Evolutionary conservation across 2,329 filamentous ascomycete genomes (phyloP).

Genomic region (Calonectria honghensis): DNA sequence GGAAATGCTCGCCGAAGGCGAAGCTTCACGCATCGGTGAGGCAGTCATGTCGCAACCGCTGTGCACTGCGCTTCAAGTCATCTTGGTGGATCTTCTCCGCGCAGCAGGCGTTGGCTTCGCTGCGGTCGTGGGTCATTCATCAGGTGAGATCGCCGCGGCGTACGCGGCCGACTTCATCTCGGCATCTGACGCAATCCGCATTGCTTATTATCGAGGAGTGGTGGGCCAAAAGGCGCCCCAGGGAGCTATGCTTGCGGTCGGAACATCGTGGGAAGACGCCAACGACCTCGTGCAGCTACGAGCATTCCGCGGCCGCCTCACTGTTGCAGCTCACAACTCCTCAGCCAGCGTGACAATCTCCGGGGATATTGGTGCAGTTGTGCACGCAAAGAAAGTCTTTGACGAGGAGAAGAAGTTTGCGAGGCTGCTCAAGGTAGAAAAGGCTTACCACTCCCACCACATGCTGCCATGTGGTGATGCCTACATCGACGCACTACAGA

Average conservation of each 20-base stretch:
- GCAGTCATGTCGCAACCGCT: conserved; percentile 69
- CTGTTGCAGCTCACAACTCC: conserved; percentile 53
- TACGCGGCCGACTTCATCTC: conserved; percentile 58
- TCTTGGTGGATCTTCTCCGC: conserved; percentile 60
- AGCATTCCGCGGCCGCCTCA: conserved; percentile 45
- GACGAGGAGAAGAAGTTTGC: conserved; percentile 45
- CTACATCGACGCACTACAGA: conserved; percentile 40
- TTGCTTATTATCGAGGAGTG: conserved; percentile 41
- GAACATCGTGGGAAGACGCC: conserved; percentile 46
- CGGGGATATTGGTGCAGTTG: conserved; percentile 56
- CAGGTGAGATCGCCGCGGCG: conserved; percentile 62
- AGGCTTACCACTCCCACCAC: conserved; percentile 70
- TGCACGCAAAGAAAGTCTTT: conserved; percentile 47
- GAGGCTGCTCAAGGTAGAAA: conserved; percentile 63
- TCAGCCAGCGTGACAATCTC: conserved; percentile 54
- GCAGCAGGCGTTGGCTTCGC: conserved; percentile 54
- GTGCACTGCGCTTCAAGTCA: conserved; percentile 72
- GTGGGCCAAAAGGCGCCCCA: background rate
- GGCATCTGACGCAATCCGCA: conserved; percentile 2
- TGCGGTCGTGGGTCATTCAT: conserved; percentile 61
- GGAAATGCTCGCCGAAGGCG: conserved; percentile 46
- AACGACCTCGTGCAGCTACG: background rate
- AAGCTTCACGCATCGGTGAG: conserved; percentile 45
- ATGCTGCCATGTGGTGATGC: conserved; percentile 58
- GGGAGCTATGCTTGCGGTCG: conserved; percentile 52